Base-by-base conservation (phyloP, 768 basidiomycete genomes). In the Psilocybe azurescens region DNA sequence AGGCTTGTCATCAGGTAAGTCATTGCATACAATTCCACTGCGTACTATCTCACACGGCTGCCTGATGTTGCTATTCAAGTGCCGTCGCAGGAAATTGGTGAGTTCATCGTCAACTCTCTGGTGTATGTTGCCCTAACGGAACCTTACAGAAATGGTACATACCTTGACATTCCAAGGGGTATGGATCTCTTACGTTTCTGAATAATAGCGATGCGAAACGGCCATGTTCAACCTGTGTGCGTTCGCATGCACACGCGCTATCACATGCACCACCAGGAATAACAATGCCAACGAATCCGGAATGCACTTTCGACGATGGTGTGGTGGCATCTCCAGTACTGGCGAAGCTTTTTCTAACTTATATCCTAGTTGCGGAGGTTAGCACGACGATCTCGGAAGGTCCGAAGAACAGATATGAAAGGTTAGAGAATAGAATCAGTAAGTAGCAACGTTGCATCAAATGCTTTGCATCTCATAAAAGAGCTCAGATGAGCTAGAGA, bases 251-350 rank as follows among this genome's bases (percentile, higher is more conserved):
- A 1, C 88, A 91, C 75, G 85, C 89, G 8, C 70, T 84, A 56
- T 80, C 83, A 11, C 89, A 89, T 74, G 83, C 88, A 11, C 79
- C 84, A 1, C 80, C 88, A 30, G 88, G 86, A 44, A 77, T 78
- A 1, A 75, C 76, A 50, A 67, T 88, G 49, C 86, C 89, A 0
- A 69, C 82, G 0, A 77, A 76, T 50, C 89, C 88, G 11, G 87
- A 89, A 58, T 93, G 91, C 69, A 91, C 89, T n/a, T 92, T 85
- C 63, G 90, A 91, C 65, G 91, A 92, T 64, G 76, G 89, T 87
- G 68, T 67, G 60, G 24, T 56, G 46, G 3, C 46, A 53, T 53
- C 7, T 58, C n/a, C 14, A 20, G 9, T 7, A 39, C 33, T 4
- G n/a, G 4, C 14, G 7, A 30, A 47, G 33, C 48, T 55, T 64